Base-by-base conservation (phyloP, 176 grass and related monocot species). In the Oryza meridionalis region DNA sequence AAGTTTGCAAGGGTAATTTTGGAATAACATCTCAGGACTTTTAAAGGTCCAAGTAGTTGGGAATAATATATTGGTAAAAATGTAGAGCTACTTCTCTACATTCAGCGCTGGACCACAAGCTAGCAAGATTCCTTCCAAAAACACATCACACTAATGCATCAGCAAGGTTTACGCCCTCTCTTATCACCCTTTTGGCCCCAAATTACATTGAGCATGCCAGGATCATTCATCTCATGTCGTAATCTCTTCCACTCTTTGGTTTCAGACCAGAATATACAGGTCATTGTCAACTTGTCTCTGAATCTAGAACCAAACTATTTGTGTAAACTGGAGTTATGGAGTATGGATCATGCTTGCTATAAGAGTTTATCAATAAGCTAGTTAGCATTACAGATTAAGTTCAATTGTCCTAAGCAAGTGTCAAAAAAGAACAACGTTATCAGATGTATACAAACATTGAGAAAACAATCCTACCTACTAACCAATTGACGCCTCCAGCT, bases 401-500 rank as follows among this genome's bases (percentile, higher is more conserved):
- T 47, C 21, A 35, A 62, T 9, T 78, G 15, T 68, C 44, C 44
- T 44, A 84, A 66, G 67, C 59, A 63, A 77, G 29, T 75, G 29
- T 46, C 62, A 58, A 32, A 86, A 61, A 45, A 59, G 59, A 74
- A 77, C 22, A 42, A 62, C 11, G 46, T 5, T 58, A 58, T 78
- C 44, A 72, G 72, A 73, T 72, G 19, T 73, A 37, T 68, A 65
- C 7, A 74, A 27, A 82, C 61, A 81, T 62, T 7, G 17, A 64
- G 69, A 81, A 75, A 79, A 72, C 65, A 89, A 82, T 76, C 88
- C 91, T 98, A 95, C 96, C 96, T 90, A 98, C 96, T 84, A 98
- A 91, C 96, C 96, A 98, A 77, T 98, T 98, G 82, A 98, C 93
- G 53, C 96, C 96, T 80, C 96, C 96, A 86, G 93, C 92, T 93